Evolutionary conservation across 345 rosid species (phyloP), one percentile per base, ranked within the genome.

Genomic region (Barbarea vulgaris): DNA sequence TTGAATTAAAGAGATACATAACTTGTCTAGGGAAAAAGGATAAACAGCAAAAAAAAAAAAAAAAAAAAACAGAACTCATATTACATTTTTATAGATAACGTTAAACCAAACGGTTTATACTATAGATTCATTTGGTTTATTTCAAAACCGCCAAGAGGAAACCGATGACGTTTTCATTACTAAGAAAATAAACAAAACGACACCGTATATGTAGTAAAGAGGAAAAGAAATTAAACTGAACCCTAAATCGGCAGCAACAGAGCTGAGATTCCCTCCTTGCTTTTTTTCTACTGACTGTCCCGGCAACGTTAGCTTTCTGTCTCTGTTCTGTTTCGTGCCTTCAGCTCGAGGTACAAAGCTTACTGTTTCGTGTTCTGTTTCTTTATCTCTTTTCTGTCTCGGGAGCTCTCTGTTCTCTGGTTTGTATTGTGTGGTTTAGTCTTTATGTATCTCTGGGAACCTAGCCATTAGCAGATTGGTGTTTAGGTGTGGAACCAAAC

Each of bases 341-440:
- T n/a, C 14, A 37, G 21, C 44, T 44, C 46, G 12, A 57, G 74
- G 65, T 70, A 69, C 46, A 58, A 57, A 56, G 25, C 67, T 70
- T 67, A 46, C 46, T 46, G 54, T 54, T 39, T 17, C 36, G 6
- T 67, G 11, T 24, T 46, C 21, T 17, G 62, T 41, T 62, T 25
- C 4, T 11, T 46, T n/a, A 7, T 36, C 50, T 33, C 33, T 48
- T 24, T 17, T 11, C 53, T 47, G 18, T 30, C 42, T 30, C 30
- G 1, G 33, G 18, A 28, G 41, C 54, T 56, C 47, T 48, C 39
- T 36, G 34, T n/a, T 22, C 67, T n/a, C 75, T 47, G 67, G 12
- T 70, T 58, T 33, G 36, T 61, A 61, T 50, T 36, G 6, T 34
- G 34, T 33, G 67, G 39, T 27, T 53, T 53, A 21, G 34, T 52